These are phyloP conservation scores for Chenopodium berlandieri DNA, from an alignment of 148 eudicot genomes.

Conservation along the genomic window DNA sequence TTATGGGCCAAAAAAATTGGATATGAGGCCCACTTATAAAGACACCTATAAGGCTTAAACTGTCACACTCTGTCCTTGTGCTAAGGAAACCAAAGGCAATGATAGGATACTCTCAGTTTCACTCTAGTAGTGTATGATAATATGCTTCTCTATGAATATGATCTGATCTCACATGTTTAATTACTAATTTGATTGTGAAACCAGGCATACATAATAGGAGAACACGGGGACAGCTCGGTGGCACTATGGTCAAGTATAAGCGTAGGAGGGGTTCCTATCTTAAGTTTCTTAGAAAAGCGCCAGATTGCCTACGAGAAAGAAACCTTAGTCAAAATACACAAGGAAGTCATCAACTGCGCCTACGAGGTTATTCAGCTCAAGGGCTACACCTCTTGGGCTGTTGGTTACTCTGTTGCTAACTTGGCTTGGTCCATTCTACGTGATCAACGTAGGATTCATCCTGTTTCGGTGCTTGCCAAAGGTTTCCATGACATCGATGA, in stretches of 20 bases:
- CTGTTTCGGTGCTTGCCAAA: slow-evolving; percentile 70
- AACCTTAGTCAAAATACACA: slow-evolving; percentile 67
- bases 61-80: too few species aligned
- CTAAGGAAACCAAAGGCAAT: too few species aligned
- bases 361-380: slow-evolving; percentile 88
- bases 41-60: too few species aligned
- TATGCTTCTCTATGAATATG: neutral
- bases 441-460: slow-evolving; percentile 83
- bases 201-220: slow-evolving; percentile 90
- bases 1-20: too few species aligned
- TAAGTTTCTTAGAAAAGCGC: slow-evolving; percentile 67
- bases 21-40: too few species aligned
- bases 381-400: slow-evolving; percentile 98
- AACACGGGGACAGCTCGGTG: slow-evolving; percentile 96
- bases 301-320: slow-evolving; percentile 68
- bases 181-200: neutral
- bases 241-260: slow-evolving; percentile 97
- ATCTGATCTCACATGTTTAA: neutral
- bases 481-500: slow-evolving; percentile 75
- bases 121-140: too few species aligned
- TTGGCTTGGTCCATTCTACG: slow-evolving; percentile 67
- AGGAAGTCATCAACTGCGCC: slow-evolving; percentile 72
- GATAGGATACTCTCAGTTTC: too few species aligned
- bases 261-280: slow-evolving; percentile 82
- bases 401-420: slow-evolving; percentile 88